Base-by-base conservation (phyloP, 2,329 filamentous ascomycete genomes). In the Fusarium coffeatum region DNA sequence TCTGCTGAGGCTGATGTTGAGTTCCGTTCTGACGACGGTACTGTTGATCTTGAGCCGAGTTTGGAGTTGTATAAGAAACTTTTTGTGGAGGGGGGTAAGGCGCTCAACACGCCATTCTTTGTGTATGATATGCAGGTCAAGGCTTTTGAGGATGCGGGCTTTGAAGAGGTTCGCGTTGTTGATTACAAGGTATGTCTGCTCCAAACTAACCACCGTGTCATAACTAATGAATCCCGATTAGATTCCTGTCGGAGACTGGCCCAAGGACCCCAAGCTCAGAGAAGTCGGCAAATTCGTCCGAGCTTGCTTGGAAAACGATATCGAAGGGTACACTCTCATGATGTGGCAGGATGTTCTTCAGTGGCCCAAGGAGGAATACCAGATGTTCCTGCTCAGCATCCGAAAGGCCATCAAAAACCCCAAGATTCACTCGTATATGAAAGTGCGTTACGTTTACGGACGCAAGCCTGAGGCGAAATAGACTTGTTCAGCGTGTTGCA, bases 271-370 rank as follows among this genome's bases (percentile, higher is more conserved):
- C 0, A 65, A 47, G 1, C 34, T 68, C 1, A 61, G 65, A 3
- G 51, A 68, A 46, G 54, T 68, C 9, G 66, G 66, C 7, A 30
- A 48, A 11, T 66, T 47, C 16, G 64, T 66, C 15, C 10, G 50
- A 32, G 47, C 62, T 30, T 22, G 69, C 48, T n/a, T 73, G 15
- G 71, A 73, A 10, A 73, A 73, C 8, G 71, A 73, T 13, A 23
- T 72, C 4, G 71, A 73, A 42, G 71, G 59, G 1, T 64, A 64
- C 13, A 64, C 61, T 37, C 30, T 64, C 6, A 23, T 64, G 40
- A 46, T 64, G n/a, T 64, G 61, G 61, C 45, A 68, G 2, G 53
- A 54, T 5, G 49, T 68, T 3, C 45, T 68, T 3, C 48, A 64
- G 15, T 68, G 65, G 64, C 59, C 64, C 6, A 64, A 54, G 20